These are phyloP conservation scores for Vaccinium myrtillus DNA, from an alignment of 148 eudicot genomes.

Conservation along the genomic window DNA sequence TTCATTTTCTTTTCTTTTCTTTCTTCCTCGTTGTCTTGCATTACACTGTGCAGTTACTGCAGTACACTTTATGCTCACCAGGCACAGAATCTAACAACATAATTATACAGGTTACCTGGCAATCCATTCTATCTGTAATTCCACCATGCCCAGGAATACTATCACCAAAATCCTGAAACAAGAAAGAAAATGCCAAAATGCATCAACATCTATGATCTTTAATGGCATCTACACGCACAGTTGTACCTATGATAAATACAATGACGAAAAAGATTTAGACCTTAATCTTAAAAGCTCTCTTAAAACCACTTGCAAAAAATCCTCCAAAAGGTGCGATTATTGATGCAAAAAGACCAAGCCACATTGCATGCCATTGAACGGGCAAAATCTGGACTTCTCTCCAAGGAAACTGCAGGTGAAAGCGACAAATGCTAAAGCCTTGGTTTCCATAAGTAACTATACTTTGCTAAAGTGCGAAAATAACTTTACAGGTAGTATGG, in stretches of 20 bases:
- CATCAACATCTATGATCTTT: background rate
- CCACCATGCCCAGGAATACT: slow-evolving; percentile 99
- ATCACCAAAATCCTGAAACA: slow-evolving; percentile 87
- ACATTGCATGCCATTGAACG: slow-evolving; percentile 92
- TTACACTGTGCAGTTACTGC: background rate
- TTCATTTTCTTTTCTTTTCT: background rate
- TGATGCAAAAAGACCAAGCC: slow-evolving; percentile 87
- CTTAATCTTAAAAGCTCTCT: slow-evolving; percentile 98
- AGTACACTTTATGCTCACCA: background rate
- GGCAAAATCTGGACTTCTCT: slow-evolving; percentile 71
- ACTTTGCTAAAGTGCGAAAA: background rate
- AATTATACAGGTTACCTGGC: slow-evolving; percentile 60
- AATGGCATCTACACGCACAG: background rate
- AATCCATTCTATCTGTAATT: slow-evolving; percentile 96
- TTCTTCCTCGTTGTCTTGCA: background rate
- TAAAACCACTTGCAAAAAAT: slow-evolving; percentile 95
- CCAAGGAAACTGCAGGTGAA: slow-evolving; percentile 76
- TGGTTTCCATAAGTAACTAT: background rate
- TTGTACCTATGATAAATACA: background rate
- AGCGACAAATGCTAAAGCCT: slow-evolving; percentile 2
- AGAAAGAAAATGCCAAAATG: background rate
- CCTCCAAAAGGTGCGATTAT: slow-evolving; percentile 99
- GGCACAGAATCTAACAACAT: slow-evolving; percentile 3
- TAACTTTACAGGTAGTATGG: background rate
- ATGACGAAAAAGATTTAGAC: slow-evolving; percentile 29